Evolutionary conservation across 352 stramenopile species (phyloP), one percentile per base, ranked within the genome.

Genomic region (Pelagophyceae sp.): DNA sequence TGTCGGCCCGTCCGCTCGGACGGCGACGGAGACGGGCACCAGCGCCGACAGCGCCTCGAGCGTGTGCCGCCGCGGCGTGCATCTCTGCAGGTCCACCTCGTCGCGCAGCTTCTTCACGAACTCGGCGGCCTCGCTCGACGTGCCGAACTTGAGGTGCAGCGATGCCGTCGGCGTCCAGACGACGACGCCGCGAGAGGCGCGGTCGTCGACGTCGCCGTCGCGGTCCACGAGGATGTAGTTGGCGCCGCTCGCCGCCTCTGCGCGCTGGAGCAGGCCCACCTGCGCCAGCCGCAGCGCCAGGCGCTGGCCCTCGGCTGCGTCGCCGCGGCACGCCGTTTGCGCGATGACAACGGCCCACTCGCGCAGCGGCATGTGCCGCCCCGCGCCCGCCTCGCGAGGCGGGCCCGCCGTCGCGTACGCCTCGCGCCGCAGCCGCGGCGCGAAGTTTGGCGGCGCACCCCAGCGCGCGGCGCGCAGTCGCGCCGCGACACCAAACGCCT

Each of bases 1-100:
- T 6, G 67, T 74, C 17, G 67, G 67, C 2, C 67, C 67, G 67
- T 74, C 67, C 15, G 67, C 67, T 11, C 38, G 33, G 5, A 58
- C 38, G 67, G 25, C 67, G 38, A 31, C 19, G 3, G n/a, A 27
- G 5, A 38, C 61, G 29, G 6, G 61, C 61, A 31, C 17, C 29
- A 11, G 3, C 11, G 11, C 25, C 54, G 54, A 6, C 15, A 63
- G 11, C 15, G 20, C 15, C 15, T 63, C 54, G 15, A 63, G 54
- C 54, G 54, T 63, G 15, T 29, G 15, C 54, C 54, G 54, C 54
- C 2, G 2, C 11, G 6, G 2, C 11, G 25, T n/a, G 54, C 15
- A 2, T 15, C 54, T 2, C 54, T 15, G 15, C 11, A 15, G 11
- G 61, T 71, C 61, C 6, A 71, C 29, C 19, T 15, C 61, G 61